Percentiles rank a stretch among this genome's conserved stretches.
phyloP scores from a whole-genome alignment of 1,284 basidiomycete species.

The Leccinum fuscescens region DNA sequence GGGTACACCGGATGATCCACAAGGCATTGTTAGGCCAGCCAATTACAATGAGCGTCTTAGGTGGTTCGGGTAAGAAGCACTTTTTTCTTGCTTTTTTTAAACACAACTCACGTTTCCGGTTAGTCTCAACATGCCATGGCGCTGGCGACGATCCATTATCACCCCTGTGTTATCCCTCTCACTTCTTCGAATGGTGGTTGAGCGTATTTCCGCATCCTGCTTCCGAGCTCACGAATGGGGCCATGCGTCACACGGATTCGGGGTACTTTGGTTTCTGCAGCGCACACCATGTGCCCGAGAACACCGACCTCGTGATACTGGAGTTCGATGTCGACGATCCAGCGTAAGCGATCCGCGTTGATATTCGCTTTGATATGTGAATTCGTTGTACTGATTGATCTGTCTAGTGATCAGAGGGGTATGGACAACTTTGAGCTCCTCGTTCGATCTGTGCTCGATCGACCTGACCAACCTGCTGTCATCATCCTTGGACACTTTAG shows the following conservation, averaged over 20 bases:
- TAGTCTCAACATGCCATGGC: constrained; percentile 90
- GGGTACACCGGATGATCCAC: constrained; percentile 81
- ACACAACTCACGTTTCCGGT: not conserved
- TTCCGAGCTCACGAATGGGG: constrained; percentile 93
- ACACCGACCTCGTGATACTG: constrained; percentile 88
- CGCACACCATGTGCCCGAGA: constrained; percentile 86
- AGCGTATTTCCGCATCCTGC: constrained; percentile 91
- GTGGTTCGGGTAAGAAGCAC: constrained; percentile 72
- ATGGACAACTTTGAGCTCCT: constrained; percentile 88
- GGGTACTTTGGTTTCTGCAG: constrained; percentile 93
- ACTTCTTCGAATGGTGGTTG: constrained; percentile 95
- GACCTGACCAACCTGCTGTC: constrained; percentile 86
- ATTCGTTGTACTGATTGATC: not conserved
- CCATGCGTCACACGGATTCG: constrained; percentile 84
- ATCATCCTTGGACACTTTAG: constrained; percentile 90
- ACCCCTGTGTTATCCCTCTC: constrained; percentile 82
- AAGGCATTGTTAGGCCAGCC: constrained; percentile 84
- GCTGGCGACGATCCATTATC: constrained; percentile 90
- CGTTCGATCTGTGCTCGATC: constrained; percentile 83
- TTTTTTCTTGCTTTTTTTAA: constrained; percentile 10
- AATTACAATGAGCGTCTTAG: constrained; percentile 87
- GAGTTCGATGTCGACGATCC: constrained; percentile 90
- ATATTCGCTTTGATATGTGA: not conserved
- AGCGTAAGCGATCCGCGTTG: constrained; percentile 52
- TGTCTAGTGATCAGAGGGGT: constrained; percentile 61